A percentile compares a stretch with the other conserved stretches of the same genome.
These are phyloP conservation scores for Artemisia annua DNA, from an alignment of 129 eudicot species.

Conservation along the genomic window DNA sequence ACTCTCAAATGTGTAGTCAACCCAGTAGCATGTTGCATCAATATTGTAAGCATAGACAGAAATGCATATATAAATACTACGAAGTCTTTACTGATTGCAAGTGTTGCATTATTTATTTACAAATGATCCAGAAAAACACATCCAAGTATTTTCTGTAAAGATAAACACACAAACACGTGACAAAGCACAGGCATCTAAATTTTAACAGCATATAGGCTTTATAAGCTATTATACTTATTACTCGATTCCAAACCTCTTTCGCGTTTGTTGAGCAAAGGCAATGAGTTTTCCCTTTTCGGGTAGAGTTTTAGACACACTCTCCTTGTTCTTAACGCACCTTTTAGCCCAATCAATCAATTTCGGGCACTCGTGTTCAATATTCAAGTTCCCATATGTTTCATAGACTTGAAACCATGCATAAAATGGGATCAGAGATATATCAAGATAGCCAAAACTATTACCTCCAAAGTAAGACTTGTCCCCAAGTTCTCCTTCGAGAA, in stretches of 20 bases:
- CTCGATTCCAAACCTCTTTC: conserved; percentile 26
- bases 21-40: not conserved
- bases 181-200: too few relatives aligned
- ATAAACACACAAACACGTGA: too few relatives aligned
- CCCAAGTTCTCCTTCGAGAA: conserved; percentile 17
- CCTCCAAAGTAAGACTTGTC: conserved; percentile 45
- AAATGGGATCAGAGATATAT: conserved; percentile 32
- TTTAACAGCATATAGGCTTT: too few relatives aligned
- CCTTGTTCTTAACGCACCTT: conserved; percentile 43
- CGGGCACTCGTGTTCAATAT: conserved; percentile 37
- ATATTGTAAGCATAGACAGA: not conserved
- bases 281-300: conserved; percentile 24
- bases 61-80: not conserved
- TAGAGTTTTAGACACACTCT: conserved; percentile 35
- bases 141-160: not conserved
- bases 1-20: not conserved
- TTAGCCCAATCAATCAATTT: conserved; percentile 43
- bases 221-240: not conserved
- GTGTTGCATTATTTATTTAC: not conserved
- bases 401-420: conserved; percentile 39
- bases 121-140: not conserved
- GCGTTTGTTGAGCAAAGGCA: conserved; percentile 17
- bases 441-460: conserved; percentile 30
- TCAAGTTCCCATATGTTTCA: conserved; percentile 36
- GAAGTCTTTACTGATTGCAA: not conserved